Conservation (phyloP, 73 alveolate genomes). For the Uronychia setigera region DNA sequence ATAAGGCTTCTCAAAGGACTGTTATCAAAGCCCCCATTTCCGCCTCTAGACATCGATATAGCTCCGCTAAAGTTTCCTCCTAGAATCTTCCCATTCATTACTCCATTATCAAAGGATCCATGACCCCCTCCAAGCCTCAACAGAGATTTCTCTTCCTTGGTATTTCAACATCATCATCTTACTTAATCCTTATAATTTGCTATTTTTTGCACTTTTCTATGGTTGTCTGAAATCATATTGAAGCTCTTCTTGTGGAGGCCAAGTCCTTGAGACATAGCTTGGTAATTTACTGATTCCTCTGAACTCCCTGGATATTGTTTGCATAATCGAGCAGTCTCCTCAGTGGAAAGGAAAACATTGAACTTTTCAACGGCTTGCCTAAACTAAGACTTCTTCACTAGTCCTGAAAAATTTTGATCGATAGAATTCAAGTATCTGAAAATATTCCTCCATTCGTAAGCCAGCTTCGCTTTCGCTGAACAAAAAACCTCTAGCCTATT, state of each 20-base stretch:
- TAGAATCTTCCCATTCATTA: not conserved
- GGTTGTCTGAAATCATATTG: not conserved
- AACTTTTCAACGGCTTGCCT: not conserved
- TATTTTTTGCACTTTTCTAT: not conserved
- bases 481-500: not conserved
- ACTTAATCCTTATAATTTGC: not conserved
- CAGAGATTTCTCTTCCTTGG: not conserved
- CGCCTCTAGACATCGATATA: no score
- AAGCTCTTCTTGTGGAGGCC: not conserved
- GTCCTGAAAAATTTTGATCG: not conserved
- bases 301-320: not conserved
- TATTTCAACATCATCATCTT: not conserved
- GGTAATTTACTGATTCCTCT: not conserved
- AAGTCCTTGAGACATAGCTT: not conserved
- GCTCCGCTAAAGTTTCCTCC: no score
- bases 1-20: no score
- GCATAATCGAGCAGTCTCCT: not conserved
- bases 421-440: not conserved
- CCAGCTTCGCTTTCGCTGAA: not conserved
- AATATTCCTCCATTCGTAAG: conserved; percentile 19
- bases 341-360: not conserved
- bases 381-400: not conserved
- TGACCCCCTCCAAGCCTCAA: not conserved
- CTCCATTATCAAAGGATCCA: not conserved
- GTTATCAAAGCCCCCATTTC: no score